These are phyloP conservation scores for Diversispora eburnea DNA, from an alignment of 192 early-diverging fungal genomes.

Conservation along the genomic window DNA sequence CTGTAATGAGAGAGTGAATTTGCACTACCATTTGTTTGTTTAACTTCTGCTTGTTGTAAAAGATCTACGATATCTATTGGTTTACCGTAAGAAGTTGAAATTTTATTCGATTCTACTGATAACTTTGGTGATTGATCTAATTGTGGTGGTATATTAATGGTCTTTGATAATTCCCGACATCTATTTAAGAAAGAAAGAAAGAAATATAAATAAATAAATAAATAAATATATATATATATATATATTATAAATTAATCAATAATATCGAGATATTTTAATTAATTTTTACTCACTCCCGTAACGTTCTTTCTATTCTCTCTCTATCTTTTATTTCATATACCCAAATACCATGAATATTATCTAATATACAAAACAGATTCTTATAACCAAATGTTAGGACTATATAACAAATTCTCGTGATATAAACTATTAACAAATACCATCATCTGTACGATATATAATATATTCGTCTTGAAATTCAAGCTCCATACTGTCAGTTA, in stretches of 20 bases:
- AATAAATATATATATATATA: no score
- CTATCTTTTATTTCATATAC: slow-evolving; percentile 72
- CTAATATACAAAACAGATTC: slow-evolving; percentile 30
- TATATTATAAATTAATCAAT: no score
- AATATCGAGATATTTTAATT: no score
- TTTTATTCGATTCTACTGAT: slow-evolving; percentile 8
- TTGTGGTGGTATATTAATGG: slow-evolving; percentile 12
- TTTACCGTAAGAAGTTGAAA: slow-evolving; percentile 20
- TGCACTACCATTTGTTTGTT: slow-evolving; percentile 5
- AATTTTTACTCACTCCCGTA: slow-evolving; percentile 48
- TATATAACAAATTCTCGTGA: neutral
- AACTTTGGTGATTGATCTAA: neutral
- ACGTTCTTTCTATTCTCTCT: slow-evolving; percentile 50
- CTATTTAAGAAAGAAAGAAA: neutral
- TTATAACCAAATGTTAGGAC: neutral
- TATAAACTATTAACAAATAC: slow-evolving; percentile 38
- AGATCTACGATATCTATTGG: slow-evolving; percentile 12
- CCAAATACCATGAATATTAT: slow-evolving; percentile 72
- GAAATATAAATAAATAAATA: no score
- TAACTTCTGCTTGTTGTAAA: slow-evolving; percentile 16
- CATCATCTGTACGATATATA: slow-evolving; percentile 73
- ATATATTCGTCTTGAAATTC: slow-evolving; percentile 81
- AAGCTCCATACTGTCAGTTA: slow-evolving; percentile 71
- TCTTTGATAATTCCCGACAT: slow-evolving; percentile 21
- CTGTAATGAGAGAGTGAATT: neutral